phyloP scores from a whole-genome alignment of 2,329 filamentous ascomycete species.

The Aspergillus tamarii region DNA sequence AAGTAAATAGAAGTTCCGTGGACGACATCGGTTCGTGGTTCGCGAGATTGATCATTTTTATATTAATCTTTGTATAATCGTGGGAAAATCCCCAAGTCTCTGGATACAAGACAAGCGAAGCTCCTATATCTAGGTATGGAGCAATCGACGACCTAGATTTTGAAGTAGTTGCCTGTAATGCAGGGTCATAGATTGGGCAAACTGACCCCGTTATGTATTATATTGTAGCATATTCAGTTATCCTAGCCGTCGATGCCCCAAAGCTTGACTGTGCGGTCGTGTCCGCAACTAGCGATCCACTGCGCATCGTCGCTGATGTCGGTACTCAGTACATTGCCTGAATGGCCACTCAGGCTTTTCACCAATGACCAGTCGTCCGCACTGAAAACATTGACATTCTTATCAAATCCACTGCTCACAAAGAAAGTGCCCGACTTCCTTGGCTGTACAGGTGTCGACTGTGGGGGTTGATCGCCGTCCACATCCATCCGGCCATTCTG shows the following conservation, averaged over 20 bases:
- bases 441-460: conserved; percentile 56
- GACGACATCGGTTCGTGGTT: neutral
- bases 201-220: neutral
- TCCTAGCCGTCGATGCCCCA: conserved; percentile 75
- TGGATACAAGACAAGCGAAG: neutral
- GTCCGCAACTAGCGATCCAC: conserved; percentile 93
- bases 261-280: conserved; percentile 93
- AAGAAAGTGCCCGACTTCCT: conserved; percentile 92
- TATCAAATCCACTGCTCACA: conserved; percentile 88
- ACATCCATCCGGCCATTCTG: conserved; percentile 62
- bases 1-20: neutral
- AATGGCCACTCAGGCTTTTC: conserved; percentile 86
- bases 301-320: conserved; percentile 83
- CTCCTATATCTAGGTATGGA: neutral
- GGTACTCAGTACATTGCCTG: conserved; percentile 86
- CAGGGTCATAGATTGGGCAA: neutral
- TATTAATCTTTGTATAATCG: neutral
- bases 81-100: too few relatives aligned
- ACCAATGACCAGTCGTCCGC: conserved; percentile 93
- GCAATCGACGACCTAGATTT: neutral
- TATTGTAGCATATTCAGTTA: neutral
- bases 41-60: neutral
- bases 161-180: neutral
- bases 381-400: conserved; percentile 92
- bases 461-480: conserved; percentile 27